Evolutionary conservation across 2,329 filamentous ascomycete species (phyloP).

Genomic region (Alternaria incomplexa): DNA sequence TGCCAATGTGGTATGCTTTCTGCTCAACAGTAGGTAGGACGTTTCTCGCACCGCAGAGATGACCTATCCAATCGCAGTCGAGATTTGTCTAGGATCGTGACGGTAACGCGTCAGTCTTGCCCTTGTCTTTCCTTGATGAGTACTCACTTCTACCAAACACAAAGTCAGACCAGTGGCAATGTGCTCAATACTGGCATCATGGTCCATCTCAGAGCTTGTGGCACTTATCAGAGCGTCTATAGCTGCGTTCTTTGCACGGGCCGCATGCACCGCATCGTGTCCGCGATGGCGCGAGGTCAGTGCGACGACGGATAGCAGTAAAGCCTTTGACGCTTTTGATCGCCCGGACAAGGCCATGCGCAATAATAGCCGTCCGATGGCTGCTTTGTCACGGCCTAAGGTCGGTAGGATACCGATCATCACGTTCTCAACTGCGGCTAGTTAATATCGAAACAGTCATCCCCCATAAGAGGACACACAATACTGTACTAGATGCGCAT

Average conservation of each 20-base stretch:
- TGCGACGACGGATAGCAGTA: background rate
- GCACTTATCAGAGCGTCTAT: background rate
- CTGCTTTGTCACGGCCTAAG: background rate
- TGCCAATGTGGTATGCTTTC: background rate
- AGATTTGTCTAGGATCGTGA: background rate
- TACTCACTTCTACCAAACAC: background rate
- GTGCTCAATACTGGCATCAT: background rate
- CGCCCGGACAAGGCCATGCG: background rate
- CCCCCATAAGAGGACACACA: background rate
- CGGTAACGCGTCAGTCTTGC: background rate
- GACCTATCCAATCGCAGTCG: background rate
- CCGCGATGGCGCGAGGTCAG: background rate
- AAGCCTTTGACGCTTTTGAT: background rate
- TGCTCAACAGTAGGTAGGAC: background rate
- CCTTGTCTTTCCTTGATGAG: background rate
- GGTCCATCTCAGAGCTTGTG: background rate
- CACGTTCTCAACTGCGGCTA: background rate
- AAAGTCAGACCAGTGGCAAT: background rate
- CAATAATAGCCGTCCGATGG: background rate
- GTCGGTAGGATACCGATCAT: background rate
- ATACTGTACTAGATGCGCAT: background rate
- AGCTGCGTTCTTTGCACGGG: background rate
- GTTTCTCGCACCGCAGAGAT: background rate
- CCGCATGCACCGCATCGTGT: background rate
- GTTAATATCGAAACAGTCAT: background rate